Evolutionary conservation across 768 basidiomycete genomes (phyloP), one percentile per base, ranked within the genome.

Genomic region (Pisolithus orientalis): DNA sequence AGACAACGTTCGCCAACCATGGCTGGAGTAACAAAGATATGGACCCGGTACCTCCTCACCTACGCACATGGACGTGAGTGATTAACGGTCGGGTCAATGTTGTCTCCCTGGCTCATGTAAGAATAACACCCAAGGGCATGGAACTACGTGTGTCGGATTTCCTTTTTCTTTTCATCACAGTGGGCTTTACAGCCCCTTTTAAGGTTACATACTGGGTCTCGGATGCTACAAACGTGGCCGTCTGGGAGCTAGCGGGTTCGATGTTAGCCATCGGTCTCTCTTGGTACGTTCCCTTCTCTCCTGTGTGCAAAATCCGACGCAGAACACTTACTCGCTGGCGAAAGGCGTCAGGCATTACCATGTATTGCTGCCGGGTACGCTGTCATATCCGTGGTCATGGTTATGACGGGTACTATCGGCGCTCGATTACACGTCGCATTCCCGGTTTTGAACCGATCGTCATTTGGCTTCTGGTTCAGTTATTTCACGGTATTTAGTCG

Each of bases 401-500:
- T 90, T 3, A 71, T 88, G 48, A 93, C 91, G 60, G 90, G 90
- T 47, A 83, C 86, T 3, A 78, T 84, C 39, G 87, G 88, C n/a
- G 87, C 88, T 28, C 79, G 86, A 21, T 76, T 90, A 29, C 88
- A 89, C 58, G 70, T 92, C 40, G 80, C 84, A 0, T 91, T 92
- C 64, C 65, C 65, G n/a, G 77, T 94, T 49, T 72, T 92, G 16
- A 88, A 85, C 57, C 77, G 91, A 25, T 90, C 90, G 2, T 90
- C 87, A 0, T 89, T 93, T 59, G 91, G 92, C 2, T 93, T 91
- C 71, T 93, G 87, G 82, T 79, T 93, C 60, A 87, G 88, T 62
- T 93, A 90, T 67, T 92, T 93, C 67, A 84, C 82, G 50, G 85
- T 94, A 29, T 67, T 93, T 52, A 90, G 87, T 57, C 81, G 90